Base-by-base conservation (phyloP, 805 yeast species). In the Candida cerambycidarum region DNA sequence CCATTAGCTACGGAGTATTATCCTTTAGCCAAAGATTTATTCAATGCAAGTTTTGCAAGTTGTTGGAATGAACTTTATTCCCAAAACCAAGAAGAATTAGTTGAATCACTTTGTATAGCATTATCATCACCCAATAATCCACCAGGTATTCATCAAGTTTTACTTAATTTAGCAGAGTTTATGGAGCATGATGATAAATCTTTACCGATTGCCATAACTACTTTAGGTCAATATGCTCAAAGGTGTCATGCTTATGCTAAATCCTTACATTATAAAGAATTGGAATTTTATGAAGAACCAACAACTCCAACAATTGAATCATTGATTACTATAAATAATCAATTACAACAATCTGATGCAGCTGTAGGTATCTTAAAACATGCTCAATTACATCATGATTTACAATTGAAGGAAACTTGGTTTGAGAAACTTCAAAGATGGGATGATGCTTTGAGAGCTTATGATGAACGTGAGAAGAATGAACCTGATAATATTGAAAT, bases 101-200 rank as follows among this genome's bases (percentile, higher is more conserved):
- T 90, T 2, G 85, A 85, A 52, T 78, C 95, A 2, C 74, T 93
- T 31, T 89, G 95, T 57, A 75, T 83, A 39, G 98, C 98, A 0
- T 69, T 92, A 47, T 85, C 92, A 0, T 85, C 97, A 0, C 85
- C 95, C 3, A 87, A 89, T 52, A 89, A 88, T 50, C 96, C 97
- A 0, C 97, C 99, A 0, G 99, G 93, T 54, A 90, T 93, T 34
- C 85, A 89, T 55, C 98, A 93, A 58, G 85, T 89, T 1, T 71
- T 93, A 45, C 71, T 93, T 52, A 90, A 92, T 50, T 69, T 93
- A 43, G 96, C 96, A 0, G 99, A 93, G 61, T 93, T 86, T 57
- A 85, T 93, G 93, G 99, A 93, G 58, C 98, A 92, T 55, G 97
- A 92, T 62, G 97, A 89, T 53, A 90, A 89, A 55, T 86, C 97